A percentile compares a stretch with the other conserved stretches of the same genome.
phyloP scores from a whole-genome alignment of 768 basidiomycete species.

The Boletus rex-veris region DNA sequence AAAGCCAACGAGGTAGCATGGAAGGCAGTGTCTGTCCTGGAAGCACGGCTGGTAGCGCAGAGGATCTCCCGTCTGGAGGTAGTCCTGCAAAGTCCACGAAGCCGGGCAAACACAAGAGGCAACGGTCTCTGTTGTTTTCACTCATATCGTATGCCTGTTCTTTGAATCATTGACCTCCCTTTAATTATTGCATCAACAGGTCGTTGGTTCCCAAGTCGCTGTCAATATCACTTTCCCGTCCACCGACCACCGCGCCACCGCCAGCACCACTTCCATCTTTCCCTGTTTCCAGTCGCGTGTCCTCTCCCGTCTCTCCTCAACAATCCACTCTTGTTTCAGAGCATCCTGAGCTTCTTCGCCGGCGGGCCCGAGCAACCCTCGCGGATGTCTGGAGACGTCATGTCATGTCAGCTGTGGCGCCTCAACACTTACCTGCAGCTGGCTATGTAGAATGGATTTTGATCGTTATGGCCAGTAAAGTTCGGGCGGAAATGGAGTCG shows the following conservation, averaged over 20 bases:
- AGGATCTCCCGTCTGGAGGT: constrained; percentile 10
- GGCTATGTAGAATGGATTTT: constrained; percentile 34
- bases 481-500: constrained; percentile 18
- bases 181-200: constrained; percentile 14
- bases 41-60: constrained; percentile 16
- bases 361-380: constrained; percentile 61
- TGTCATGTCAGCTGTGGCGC: constrained; percentile 50
- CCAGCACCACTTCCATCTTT: constrained; percentile 30
- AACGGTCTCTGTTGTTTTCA: constrained; percentile 67
- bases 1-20: constrained; percentile 30
- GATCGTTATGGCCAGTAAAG: constrained; percentile 21
- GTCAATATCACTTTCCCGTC: constrained; percentile 21
- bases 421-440: constrained; percentile 32
- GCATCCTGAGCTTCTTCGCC: constrained; percentile 39
- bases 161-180: background rate
- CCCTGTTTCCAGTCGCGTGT: constrained; percentile 26
- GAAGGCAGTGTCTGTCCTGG: constrained; percentile 26
- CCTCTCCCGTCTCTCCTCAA: constrained; percentile 25
- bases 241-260: constrained; percentile 25
- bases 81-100: constrained; percentile 31
- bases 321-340: constrained; percentile 4
- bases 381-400: constrained; percentile 65
- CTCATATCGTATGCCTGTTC: constrained; percentile 49
- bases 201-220: constrained; percentile 33
- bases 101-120: constrained; percentile 57